These are phyloP conservation scores for Tulasnella calospora DNA, from an alignment of 768 basidiomycete genomes.

Conservation along the genomic window DNA sequence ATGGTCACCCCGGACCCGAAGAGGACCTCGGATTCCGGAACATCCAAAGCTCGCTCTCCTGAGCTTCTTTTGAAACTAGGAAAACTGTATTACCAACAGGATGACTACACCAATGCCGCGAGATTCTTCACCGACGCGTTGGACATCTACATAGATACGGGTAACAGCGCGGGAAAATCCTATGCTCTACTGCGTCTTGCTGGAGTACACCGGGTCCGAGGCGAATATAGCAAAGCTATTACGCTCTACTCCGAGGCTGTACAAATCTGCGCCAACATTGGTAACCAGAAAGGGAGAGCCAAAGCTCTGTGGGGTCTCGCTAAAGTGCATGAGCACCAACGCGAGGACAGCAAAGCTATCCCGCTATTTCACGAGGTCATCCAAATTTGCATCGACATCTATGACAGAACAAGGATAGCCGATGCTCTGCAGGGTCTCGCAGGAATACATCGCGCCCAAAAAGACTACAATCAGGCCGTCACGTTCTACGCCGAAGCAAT, in stretches of 20 bases:
- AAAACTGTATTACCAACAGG: not conserved
- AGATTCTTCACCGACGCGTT: not conserved
- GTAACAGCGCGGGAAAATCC: not conserved
- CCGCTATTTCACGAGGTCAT: not conserved
- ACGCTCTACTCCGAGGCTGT: not conserved
- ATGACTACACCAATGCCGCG: not conserved
- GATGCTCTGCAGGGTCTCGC: not conserved
- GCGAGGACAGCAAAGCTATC: not conserved
- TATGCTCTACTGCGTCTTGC: not conserved
- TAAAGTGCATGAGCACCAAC: not conserved
- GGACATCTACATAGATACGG: not conserved
- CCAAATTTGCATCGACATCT: not conserved
- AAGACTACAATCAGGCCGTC: not conserved
- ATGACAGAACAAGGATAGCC: not conserved
- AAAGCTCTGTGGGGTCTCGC: not conserved
- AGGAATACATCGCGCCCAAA: not conserved
- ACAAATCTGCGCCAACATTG: not conserved
- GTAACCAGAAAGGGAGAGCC: not conserved
- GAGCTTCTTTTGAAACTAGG: not conserved
- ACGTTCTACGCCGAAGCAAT: not conserved
- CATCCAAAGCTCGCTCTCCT: not conserved
- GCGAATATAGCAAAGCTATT: not conserved
- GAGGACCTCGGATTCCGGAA: not conserved
- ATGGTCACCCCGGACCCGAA: not conserved
- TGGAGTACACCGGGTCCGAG: not conserved